phyloP scores from a whole-genome alignment of 495 filamentous ascomycete genomes.

The Lentithecium fluviatile region DNA sequence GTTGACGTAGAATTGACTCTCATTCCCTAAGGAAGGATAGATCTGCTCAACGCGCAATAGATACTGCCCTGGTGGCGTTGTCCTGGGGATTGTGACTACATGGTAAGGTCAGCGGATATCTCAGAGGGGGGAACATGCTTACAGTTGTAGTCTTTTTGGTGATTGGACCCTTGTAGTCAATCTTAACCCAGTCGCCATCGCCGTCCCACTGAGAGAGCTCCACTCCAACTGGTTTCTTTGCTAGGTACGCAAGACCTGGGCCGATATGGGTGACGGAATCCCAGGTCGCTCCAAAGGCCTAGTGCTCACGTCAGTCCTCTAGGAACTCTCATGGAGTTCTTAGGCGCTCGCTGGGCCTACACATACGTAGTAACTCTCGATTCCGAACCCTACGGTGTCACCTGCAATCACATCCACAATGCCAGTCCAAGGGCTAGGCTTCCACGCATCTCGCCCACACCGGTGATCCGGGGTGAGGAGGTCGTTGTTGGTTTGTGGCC shows the following conservation, averaged over 20 bases:
- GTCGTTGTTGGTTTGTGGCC: background rate
- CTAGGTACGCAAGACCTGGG: background rate
- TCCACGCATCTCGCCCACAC: slow-evolving; percentile 8
- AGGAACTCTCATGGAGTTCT: too few relatives aligned
- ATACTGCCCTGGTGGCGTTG: slow-evolving; percentile 7
- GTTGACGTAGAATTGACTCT: slow-evolving; percentile 7
- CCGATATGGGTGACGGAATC: background rate
- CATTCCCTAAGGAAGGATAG: background rate
- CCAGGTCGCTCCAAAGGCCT: too few relatives aligned
- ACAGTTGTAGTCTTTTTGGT: background rate
- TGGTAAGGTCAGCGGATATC: too few relatives aligned
- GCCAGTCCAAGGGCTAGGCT: background rate
- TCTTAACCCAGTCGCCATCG: slow-evolving; percentile 6
- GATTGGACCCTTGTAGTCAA: slow-evolving; percentile 2
- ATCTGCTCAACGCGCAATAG: slow-evolving; percentile 6
- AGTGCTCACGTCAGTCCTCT: too few relatives aligned
- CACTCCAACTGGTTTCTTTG: slow-evolving; percentile 1
- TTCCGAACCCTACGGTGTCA: background rate
- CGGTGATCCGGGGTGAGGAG: background rate
- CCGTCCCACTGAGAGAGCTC: slow-evolving; percentile 3
- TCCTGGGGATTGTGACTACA: slow-evolving; percentile 6
- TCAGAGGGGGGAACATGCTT: too few relatives aligned
- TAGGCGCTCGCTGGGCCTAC: too few relatives aligned
- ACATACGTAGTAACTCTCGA: too few relatives aligned
- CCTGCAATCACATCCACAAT: slow-evolving; percentile 4